Evolutionary conservation across 192 early-diverging fungal species (phyloP).

Genomic region (Coemansia sp.): DNA sequence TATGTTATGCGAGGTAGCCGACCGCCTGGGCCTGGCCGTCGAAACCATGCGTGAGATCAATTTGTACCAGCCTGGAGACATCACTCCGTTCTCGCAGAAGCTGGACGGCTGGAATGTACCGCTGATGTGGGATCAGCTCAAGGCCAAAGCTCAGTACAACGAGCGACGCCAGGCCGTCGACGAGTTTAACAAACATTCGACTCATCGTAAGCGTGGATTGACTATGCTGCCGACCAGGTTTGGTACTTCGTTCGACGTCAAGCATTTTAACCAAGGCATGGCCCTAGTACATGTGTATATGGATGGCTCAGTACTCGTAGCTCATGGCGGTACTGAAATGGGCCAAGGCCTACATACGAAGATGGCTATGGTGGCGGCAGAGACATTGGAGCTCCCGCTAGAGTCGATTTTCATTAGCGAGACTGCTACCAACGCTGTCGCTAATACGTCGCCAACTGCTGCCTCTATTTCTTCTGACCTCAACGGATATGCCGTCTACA

Average conservation of each 20-base stretch:
- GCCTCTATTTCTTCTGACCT: slow-evolving; percentile 80
- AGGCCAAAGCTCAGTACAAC: slow-evolving; percentile 58
- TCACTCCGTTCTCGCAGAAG: slow-evolving; percentile 72
- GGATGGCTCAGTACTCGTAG: slow-evolving; percentile 82
- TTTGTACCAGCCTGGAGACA: slow-evolving; percentile 71
- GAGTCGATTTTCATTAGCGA: slow-evolving; percentile 69
- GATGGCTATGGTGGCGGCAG: slow-evolving; percentile 84
- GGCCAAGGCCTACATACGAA: slow-evolving; percentile 92
- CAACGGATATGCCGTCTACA: slow-evolving; percentile 81
- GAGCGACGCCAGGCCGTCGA: slow-evolving; percentile 63
- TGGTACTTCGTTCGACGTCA: slow-evolving; percentile 75
- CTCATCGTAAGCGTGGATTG: slow-evolving; percentile 81
- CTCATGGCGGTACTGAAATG: slow-evolving; percentile 91
- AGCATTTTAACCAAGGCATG: slow-evolving; percentile 83
- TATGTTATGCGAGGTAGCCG: slow-evolving; percentile 79
- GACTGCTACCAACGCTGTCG: slow-evolving; percentile 77
- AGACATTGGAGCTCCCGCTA: slow-evolving; percentile 75
- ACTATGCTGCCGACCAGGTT: slow-evolving; percentile 84
- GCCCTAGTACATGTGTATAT: slow-evolving; percentile 84
- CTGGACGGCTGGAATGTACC: slow-evolving; percentile 72
- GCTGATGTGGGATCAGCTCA: slow-evolving; percentile 70
- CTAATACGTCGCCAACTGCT: slow-evolving; percentile 81
- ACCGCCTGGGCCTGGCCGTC: slow-evolving; percentile 64
- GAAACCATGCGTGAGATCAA: slow-evolving; percentile 71
- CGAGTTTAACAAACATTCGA: slow-evolving; percentile 71